Conservation (phyloP, 805 yeast species). For the Candida sakaeoensis region DNA sequence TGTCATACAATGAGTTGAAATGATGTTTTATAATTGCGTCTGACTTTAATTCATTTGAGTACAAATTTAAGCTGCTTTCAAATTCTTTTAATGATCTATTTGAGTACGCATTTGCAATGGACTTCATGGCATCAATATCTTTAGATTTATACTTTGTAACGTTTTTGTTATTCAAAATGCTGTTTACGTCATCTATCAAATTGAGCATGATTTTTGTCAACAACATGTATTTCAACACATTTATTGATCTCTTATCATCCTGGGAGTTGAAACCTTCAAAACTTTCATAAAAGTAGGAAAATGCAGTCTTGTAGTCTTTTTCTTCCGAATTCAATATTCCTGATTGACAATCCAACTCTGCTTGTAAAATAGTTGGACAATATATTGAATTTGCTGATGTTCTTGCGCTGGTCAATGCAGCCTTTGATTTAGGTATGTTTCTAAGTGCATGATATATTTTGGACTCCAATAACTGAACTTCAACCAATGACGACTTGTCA, state of each 20-base stretch:
- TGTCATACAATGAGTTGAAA: slow-evolving; percentile 88
- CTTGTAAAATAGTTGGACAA: slow-evolving; percentile 90
- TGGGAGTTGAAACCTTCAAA: slow-evolving; percentile 85
- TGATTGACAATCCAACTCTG: slow-evolving; percentile 91
- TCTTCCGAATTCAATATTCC: slow-evolving; percentile 97
- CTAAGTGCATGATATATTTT: slow-evolving; percentile 88
- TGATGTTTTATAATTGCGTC: slow-evolving; percentile 90
- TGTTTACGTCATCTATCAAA: slow-evolving; percentile 78
- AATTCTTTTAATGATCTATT: slow-evolving; percentile 89
- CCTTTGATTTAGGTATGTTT: slow-evolving; percentile 86
- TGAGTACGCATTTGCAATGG: slow-evolving; percentile 84
- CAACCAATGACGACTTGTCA: slow-evolving; percentile 92
- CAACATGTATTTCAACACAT: slow-evolving; percentile 87
- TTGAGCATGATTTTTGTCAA: slow-evolving; percentile 91
- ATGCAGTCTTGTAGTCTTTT: slow-evolving; percentile 93
- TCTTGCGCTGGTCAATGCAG: slow-evolving; percentile 90
- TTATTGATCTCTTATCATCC: slow-evolving; percentile 56
- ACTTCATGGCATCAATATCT: slow-evolving; percentile 93
- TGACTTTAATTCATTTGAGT: slow-evolving; percentile 69
- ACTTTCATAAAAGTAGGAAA: slow-evolving; percentile 90
- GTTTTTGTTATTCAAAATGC: slow-evolving; percentile 68
- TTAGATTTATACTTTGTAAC: slow-evolving; percentile 68
- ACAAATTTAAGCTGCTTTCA: slow-evolving; percentile 73
- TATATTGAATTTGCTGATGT: slow-evolving; percentile 97
- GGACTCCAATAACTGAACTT: slow-evolving; percentile 88